These are phyloP conservation scores for Diaporthe citri DNA, from an alignment of 2,329 filamentous ascomycete genomes.

Conservation along the genomic window DNA sequence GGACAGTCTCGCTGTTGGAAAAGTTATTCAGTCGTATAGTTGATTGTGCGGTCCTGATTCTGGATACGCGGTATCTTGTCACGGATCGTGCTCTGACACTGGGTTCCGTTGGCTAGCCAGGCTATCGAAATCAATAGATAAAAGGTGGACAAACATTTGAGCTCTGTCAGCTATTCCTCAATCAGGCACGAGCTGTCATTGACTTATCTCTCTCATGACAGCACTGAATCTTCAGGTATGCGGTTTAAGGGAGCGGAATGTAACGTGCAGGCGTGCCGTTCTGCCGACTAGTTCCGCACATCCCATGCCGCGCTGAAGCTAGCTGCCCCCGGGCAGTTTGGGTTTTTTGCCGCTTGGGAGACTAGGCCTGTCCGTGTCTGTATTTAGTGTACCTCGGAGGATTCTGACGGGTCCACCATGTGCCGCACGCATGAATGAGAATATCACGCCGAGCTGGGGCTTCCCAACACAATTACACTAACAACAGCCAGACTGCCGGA, in stretches of 20 bases:
- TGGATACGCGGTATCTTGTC: not conserved
- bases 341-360: not conserved
- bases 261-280: not conserved
- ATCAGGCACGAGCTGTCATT: not conserved
- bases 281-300: conserved; percentile 21
- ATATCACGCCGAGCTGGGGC: not conserved
- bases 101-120: too few relatives aligned
- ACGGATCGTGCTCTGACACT: not conserved
- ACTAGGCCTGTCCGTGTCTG: not conserved
- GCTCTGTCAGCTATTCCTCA: not conserved
- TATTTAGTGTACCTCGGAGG: not conserved
- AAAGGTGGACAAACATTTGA: not conserved
- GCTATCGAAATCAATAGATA: not conserved
- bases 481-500: not conserved
- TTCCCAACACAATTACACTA: not conserved
- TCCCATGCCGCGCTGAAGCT: not conserved
- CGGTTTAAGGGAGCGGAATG: not conserved
- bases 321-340: not conserved
- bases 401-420: conserved; percentile 11
- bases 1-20: not conserved
- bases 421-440: not conserved
- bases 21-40: not conserved
- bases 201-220: not conserved
- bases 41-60: not conserved
- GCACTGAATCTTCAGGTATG: not conserved